Conservation (phyloP, 371 early-diverging fungal genomes). For the Vairimorpha necatrix region DNA sequence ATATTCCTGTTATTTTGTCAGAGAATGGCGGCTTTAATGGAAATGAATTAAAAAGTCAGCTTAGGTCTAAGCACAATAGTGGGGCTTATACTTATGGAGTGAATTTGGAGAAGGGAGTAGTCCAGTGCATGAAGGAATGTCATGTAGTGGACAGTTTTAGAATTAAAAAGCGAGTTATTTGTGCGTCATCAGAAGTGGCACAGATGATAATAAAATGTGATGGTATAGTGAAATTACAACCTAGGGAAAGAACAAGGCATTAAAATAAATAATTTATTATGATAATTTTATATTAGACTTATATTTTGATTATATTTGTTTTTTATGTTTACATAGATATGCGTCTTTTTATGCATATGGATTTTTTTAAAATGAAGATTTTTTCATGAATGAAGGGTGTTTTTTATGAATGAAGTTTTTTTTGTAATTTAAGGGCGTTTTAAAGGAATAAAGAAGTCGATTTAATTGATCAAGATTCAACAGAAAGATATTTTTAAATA, state of each 20-base stretch:
- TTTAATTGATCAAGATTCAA: too few species aligned
- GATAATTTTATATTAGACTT: too few species aligned
- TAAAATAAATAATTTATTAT: constrained; percentile 49
- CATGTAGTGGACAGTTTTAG: constrained; percentile 93
- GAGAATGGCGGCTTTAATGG: constrained; percentile 97
- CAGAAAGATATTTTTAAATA: too few species aligned
- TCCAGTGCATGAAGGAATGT: constrained; percentile 75
- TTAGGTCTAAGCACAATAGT: constrained; percentile 82
- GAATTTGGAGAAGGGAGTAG: constrained; percentile 67
- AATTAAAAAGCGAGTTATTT: constrained; percentile 88
- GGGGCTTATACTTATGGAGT: constrained; percentile 75
- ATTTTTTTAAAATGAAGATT: too few species aligned
- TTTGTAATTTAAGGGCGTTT: too few species aligned
- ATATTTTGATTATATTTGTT: too few species aligned
- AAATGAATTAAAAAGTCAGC: constrained; percentile 78
- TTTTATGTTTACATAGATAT: too few species aligned
- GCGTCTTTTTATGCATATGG: too few species aligned
- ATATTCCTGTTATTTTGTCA: constrained; percentile 89
- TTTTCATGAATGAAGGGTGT: too few species aligned
- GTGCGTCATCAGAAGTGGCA: constrained; percentile 91
- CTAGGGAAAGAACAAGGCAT: constrained; percentile 67
- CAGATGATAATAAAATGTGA: constrained; percentile 97
- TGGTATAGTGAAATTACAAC: constrained; percentile 89
- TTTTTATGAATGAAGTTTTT: too few species aligned
- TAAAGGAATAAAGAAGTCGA: too few species aligned